Evolutionary conservation across 108 stramenopile genomes (phyloP), one percentile per base, ranked within the genome.

Genomic region (Pseudonitzschia multistriata): DNA sequence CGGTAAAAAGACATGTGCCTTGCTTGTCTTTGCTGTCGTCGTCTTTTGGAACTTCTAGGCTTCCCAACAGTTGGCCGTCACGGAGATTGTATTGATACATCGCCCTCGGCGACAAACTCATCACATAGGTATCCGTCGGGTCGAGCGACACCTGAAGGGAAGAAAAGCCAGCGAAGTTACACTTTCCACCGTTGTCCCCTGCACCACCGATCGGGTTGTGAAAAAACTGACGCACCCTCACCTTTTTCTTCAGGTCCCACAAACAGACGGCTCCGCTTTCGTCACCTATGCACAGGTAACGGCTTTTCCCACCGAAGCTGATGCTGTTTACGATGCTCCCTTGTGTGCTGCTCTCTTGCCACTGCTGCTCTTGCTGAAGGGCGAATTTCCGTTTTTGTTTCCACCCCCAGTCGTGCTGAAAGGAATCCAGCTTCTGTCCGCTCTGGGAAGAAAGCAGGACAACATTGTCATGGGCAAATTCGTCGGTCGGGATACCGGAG

Each of bases 161-260:
- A 30, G 72, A 66, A 59, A 11, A n/a, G 10, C 73, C 49, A 15
- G 24, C 49, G 8, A 62, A 27, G 25, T 8, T 52, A 19, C 21
- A 11, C 2, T 45, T 45, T 1, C 2, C 8, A 45, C 17, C 17
- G 8, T 17, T 17, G 15, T 2, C 42, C 1, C 3, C 17, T 13
- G 42, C 42, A 45, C 42, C 42, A 45, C 5, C 42, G 17, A 45
- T 13, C 27, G 14, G 22, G 7, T 25, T 59, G 35, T 72, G 72
- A 49, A 70, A 70, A 55, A 77, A 81, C 21, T 71, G 67, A 21
- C 80, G 67, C 15, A 81, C 80, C 10, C 80, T 29, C 5, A 52
- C 8, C 29, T 55, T 68, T 52, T 81, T 81, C 64, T 81, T 81
- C 29, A 81, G 33, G 50, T 81, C 80, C 80, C 80, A 81, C 36